These are phyloP conservation scores for Oryza glumipatula DNA, from an alignment of 176 grass and related monocot genomes.

Conservation along the genomic window DNA sequence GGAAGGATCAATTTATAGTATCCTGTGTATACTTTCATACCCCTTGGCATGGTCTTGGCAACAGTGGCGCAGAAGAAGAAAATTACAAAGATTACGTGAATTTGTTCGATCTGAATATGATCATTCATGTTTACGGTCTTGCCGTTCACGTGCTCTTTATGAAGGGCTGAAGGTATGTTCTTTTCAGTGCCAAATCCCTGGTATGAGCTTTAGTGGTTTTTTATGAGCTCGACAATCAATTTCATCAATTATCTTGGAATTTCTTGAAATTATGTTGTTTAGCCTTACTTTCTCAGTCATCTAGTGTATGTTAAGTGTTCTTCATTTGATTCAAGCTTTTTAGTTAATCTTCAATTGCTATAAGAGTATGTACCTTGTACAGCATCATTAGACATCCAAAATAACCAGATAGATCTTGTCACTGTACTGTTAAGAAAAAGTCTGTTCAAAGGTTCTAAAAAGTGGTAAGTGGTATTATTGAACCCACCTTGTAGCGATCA, in stretches of 20 bases:
- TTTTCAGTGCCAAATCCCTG: conserved; percentile 2
- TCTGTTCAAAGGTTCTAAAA: neutral
- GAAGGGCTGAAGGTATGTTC: conserved; percentile 91
- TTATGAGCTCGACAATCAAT: neutral
- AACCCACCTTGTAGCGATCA: neutral
- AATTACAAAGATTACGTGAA: conserved; percentile 83
- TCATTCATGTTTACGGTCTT: conserved; percentile 92
- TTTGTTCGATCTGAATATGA: conserved; percentile 98
- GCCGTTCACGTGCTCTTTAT: conserved; percentile 94
- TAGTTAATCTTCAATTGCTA: conserved; percentile 14
- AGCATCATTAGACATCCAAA: conserved; percentile 5
- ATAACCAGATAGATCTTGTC: neutral
- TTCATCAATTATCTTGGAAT: neutral
- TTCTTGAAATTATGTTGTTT: conserved; percentile 1
- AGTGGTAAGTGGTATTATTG: neutral
- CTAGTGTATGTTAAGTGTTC: neutral
- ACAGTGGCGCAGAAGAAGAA: conserved; percentile 91
- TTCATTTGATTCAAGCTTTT: conserved; percentile 26
- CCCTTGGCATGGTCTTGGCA: conserved; percentile 98
- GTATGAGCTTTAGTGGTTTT: neutral
- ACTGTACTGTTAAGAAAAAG: conserved; percentile 3
- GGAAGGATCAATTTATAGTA: conserved; percentile 88
- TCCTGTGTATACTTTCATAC: conserved; percentile 75
- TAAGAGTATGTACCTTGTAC: neutral
- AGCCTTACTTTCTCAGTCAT: neutral